phyloP scores from a whole-genome alignment of 2,329 filamentous ascomycete species.

The Cadophora luteo-olivacea region DNA sequence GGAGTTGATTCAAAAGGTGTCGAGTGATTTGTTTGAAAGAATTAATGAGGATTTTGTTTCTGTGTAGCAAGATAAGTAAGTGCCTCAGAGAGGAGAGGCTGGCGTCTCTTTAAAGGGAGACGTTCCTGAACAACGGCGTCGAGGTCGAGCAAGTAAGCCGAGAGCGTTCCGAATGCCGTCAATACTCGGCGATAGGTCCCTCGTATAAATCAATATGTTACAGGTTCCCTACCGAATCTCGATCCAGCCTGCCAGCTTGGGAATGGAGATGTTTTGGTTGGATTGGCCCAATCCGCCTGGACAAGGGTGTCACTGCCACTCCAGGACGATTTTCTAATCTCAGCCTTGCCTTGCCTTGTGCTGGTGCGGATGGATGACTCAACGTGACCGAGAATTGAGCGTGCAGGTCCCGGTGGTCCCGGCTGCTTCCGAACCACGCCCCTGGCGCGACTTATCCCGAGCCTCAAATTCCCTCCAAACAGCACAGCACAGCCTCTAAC shows the following conservation, averaged over 20 bases:
- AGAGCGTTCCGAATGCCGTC: neutral
- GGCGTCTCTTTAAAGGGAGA: neutral
- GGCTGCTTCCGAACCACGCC: constrained; percentile 7
- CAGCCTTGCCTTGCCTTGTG: constrained; percentile 19
- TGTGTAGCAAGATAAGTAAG: constrained; percentile 21
- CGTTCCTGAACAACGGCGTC: too few relatives aligned
- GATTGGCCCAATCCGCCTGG: neutral
- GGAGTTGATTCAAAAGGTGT: too few relatives aligned
- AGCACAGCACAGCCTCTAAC: too few relatives aligned
- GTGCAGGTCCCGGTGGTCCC: constrained; percentile 5
- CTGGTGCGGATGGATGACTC: constrained; percentile 1
- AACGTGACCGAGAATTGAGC: neutral
- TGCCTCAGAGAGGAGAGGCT: constrained; percentile 10
- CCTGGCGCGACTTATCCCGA: constrained; percentile 15
- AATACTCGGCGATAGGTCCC: neutral
- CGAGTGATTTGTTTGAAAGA: too few relatives aligned
- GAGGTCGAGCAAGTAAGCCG: neutral
- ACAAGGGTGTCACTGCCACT: too few relatives aligned
- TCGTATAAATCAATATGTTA: constrained; percentile 4
- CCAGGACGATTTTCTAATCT: too few relatives aligned
- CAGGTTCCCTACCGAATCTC: neutral
- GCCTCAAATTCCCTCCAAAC: neutral
- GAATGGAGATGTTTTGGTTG: constrained; percentile 14
- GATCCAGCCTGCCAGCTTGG: constrained; percentile 11
- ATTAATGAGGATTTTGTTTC: constrained; percentile 10